Conservation (phyloP, 2,329 filamentous ascomycete genomes). For the Pseudogymnoascus verrucosus region DNA sequence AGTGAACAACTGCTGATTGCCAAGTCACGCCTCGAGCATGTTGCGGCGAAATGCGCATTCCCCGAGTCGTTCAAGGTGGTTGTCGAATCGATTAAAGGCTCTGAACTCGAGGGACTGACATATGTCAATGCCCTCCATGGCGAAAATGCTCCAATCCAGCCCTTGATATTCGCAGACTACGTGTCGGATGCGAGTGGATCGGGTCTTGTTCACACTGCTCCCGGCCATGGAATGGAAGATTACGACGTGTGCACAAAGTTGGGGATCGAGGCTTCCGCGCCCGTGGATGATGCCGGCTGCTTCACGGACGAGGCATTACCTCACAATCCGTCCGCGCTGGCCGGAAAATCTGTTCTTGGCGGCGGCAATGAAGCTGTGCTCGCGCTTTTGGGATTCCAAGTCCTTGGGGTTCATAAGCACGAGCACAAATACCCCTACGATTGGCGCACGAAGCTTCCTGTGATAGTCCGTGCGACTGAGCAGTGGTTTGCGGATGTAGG, state of each 20-base stretch:
- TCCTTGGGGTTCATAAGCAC: constrained; percentile 64
- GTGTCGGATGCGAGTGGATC: constrained; percentile 87
- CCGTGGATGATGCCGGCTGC: constrained; percentile 70
- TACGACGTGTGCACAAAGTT: constrained; percentile 71
- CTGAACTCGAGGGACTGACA: constrained; percentile 53
- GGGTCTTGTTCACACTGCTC: constrained; percentile 88
- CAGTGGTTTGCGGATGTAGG: constrained; percentile 97
- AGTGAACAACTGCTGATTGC: constrained; percentile 62
- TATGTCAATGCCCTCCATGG: constrained; percentile 68
- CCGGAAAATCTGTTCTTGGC: constrained; percentile 62
- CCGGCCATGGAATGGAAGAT: constrained; percentile 94
- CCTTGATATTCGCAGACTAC: constrained; percentile 76
- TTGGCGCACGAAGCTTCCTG: constrained; percentile 89
- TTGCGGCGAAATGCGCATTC: constrained; percentile 38
- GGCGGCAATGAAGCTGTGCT: constrained; percentile 64
- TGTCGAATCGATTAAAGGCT: constrained; percentile 51
- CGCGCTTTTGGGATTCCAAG: constrained; percentile 53
- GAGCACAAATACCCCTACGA: constrained; percentile 96
- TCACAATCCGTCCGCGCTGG: constrained; percentile 56
- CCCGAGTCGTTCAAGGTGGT: constrained; percentile 35
- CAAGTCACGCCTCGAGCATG: constrained; percentile 56
- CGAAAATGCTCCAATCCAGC: constrained; percentile 47
- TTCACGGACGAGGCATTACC: constrained; percentile 79
- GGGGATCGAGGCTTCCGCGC: constrained; percentile 68
- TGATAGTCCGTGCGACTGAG: constrained; percentile 84